Percentiles rank a stretch among this genome's conserved stretches.
Evolutionary conservation across 495 filamentous ascomycete species (phyloP).

Genomic region (Podospora pseudocomata): DNA sequence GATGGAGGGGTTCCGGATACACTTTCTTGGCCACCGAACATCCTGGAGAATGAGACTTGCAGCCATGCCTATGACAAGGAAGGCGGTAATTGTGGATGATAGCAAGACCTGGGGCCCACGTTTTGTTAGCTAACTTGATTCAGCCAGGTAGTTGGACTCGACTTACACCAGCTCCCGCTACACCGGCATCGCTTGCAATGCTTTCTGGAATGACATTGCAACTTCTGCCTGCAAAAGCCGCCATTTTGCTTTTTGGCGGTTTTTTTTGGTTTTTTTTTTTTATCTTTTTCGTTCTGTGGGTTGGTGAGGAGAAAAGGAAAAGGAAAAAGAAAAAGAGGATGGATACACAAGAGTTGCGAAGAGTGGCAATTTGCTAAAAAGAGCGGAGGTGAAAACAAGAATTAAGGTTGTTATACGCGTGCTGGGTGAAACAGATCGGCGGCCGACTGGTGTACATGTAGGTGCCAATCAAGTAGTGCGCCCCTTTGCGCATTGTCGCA

Average conservation of each 20-base stretch:
- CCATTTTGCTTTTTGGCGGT: constrained; percentile 15
- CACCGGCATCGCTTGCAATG: constrained; percentile 51
- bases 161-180: constrained; percentile 56
- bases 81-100: constrained; percentile 57
- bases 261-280: too few relatives aligned
- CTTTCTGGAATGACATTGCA: constrained; percentile 45
- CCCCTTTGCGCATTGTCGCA: too few relatives aligned
- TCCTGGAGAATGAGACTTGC: constrained; percentile 48
- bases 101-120: constrained; percentile 46
- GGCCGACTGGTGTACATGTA: not conserved
- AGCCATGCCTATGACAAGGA: constrained; percentile 42
- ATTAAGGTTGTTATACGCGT: not conserved
- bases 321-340: not conserved
- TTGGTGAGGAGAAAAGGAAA: not conserved
- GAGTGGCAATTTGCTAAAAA: too few relatives aligned
- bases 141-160: not conserved
- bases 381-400: not conserved
- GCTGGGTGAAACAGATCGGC: not conserved
- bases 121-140: not conserved
- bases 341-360: too few relatives aligned
- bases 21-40: constrained; percentile 25
- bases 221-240: constrained; percentile 26
- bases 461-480: not conserved
- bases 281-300: too few relatives aligned
- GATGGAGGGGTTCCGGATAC: constrained; percentile 33